Base-by-base conservation (phyloP, 169 alveolate genomes). In the Eimeria necatrix region DNA sequence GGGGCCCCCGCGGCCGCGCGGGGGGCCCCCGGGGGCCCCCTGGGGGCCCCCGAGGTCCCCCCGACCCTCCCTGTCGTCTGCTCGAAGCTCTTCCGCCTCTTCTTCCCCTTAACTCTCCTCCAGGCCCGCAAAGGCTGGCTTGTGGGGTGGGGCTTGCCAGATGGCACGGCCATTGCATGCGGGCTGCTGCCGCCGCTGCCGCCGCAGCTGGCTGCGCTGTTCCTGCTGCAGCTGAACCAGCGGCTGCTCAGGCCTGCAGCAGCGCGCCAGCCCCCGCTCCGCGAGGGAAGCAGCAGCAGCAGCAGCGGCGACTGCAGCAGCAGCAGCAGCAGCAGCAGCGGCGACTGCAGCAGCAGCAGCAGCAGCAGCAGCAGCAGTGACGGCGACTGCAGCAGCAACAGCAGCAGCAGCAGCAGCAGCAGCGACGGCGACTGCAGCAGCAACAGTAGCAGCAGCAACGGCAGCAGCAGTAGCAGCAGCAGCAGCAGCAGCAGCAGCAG, bases 81-180 rank as follows among this genome's bases (percentile, higher is more conserved):
- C 53, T 52, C 71, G 24, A 53, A 24, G 46, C 83, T 81, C 71
- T 76, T 78, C 46, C 89, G 95, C 46, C 53, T 91, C 56, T 91
- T 91, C 14, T 64, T 26, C 20, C 95, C 95, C 80, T n/a, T 76
- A 49, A 64, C 85, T 6, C 86, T 91, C 86, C 95, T 91, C 22
- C 26, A 51, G 73, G 84, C 95, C 4, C 51, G 76, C 71, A 20
- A 81, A 52, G 95, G 95, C 73, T 91, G 95, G 95, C 80, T 91
- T 10, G 83, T 73, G 46, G 95, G 95, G 26, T 91, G 95, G 95
- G 70, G 51, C 52, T 59, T 91, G 56, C 51, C 81, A 12, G 95
- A 91, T 18, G 76, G 81, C 10, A 87, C 85, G 26, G 93, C 93
- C 41, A 76, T 83, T 20, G 91, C 91, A 12, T 83, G 91, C 61